Conservation (phyloP, 2,329 filamentous ascomycete species). For the Tolypocladium album region DNA sequence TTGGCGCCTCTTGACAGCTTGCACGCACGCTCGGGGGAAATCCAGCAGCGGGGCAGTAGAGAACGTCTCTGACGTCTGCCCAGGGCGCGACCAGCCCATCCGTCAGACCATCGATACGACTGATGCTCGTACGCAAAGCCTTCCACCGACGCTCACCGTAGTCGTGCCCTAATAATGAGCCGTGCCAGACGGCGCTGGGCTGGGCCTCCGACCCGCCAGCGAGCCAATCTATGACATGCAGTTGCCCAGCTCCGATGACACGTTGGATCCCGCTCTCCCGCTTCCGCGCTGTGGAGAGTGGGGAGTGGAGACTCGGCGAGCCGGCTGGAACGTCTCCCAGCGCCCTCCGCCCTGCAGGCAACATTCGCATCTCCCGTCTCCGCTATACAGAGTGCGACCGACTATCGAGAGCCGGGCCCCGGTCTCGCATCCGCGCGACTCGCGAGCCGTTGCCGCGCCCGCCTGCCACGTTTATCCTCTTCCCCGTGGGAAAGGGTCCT, state of each 20-base stretch:
- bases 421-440: not conserved
- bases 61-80: not conserved
- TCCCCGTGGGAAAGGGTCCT: not conserved
- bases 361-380: not conserved
- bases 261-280: constrained; percentile 6
- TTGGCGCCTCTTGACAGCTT: not conserved
- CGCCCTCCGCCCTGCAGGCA: not conserved
- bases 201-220: not conserved
- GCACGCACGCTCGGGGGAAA: not conserved
- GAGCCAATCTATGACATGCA: not conserved
- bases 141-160: not conserved
- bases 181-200: not conserved
- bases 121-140: not conserved
- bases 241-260: not conserved
- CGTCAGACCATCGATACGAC: not conserved
- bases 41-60: not conserved
- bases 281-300: not conserved
- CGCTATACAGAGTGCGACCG: not conserved
- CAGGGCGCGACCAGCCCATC: not conserved
- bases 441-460: not conserved
- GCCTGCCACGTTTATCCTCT: too few relatives aligned
- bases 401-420: not conserved
- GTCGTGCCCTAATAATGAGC: not conserved
- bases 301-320: not conserved
- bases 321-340: not conserved